A percentile compares a stretch with the other conserved stretches of the same genome.
These are phyloP conservation scores for Phycomyces blakesleeanus DNA, from an alignment of 192 early-diverging fungal genomes.

Conservation along the genomic window DNA sequence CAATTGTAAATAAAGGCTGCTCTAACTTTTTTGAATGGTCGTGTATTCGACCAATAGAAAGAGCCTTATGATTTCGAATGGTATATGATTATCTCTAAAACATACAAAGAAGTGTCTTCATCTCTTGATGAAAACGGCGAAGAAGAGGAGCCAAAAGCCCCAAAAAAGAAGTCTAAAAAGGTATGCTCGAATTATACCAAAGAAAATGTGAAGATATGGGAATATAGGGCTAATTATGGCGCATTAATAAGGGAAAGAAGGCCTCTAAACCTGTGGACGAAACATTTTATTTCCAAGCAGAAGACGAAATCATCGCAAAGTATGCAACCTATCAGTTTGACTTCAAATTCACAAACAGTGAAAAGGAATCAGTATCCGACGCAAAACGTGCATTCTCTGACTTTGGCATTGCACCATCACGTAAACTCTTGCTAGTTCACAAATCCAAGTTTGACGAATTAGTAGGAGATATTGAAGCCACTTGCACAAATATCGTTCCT, in stretches of 20 bases:
- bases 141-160: slow-evolving; percentile 21
- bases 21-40: background rate
- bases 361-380: slow-evolving; percentile 61
- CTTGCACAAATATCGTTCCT: slow-evolving; percentile 19
- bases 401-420: slow-evolving; percentile 72
- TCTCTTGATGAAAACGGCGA: slow-evolving; percentile 52
- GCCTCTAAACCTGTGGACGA: slow-evolving; percentile 1
- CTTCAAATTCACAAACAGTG: slow-evolving; percentile 70
- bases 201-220: too few relatives aligned
- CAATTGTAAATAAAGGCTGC: too few relatives aligned
- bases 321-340: slow-evolving; percentile 75
- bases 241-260: slow-evolving; percentile 1
- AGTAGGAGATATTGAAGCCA: slow-evolving; percentile 44
- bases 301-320: slow-evolving; percentile 88
- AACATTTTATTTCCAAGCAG: slow-evolving; percentile 80
- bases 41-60: slow-evolving; percentile 37
- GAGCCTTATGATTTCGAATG: slow-evolving; percentile 80
- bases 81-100: slow-evolving; percentile 75
- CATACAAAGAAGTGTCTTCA: slow-evolving; percentile 75
- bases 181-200: slow-evolving; percentile 10
- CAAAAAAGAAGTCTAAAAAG: slow-evolving; percentile 42
- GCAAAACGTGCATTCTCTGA: slow-evolving; percentile 79
- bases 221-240: too few relatives aligned
- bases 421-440: slow-evolving; percentile 64
- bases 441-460: slow-evolving; percentile 50